phyloP scores from a whole-genome alignment of 306 rosid species.

The Sechiopsis laciniata region DNA sequence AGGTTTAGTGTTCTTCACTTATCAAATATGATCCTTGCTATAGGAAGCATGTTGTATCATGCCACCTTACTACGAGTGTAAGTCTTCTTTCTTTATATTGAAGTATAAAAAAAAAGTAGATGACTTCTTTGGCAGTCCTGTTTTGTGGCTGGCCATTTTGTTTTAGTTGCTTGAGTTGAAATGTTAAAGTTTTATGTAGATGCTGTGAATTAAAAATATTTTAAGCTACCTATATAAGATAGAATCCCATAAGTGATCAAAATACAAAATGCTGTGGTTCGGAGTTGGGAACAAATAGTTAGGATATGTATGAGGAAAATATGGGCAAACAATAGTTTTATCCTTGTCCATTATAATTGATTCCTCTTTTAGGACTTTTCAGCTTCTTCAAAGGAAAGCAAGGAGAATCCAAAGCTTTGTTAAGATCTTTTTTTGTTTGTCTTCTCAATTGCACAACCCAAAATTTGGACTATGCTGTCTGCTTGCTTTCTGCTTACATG shows the following conservation, averaged over 20 bases:
- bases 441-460: neutral
- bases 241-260: neutral
- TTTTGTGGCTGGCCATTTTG: neutral
- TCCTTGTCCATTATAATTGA: neutral
- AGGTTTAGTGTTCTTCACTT: conserved; percentile 81
- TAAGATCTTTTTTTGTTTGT: neutral
- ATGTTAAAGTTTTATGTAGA: neutral
- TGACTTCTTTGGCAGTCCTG: neutral
- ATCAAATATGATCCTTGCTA: conserved; percentile 79
- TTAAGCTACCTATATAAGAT: neutral
- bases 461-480: neutral
- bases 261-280: neutral
- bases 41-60: conserved; percentile 88
- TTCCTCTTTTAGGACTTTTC: neutral
- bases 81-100: conserved; percentile 19
- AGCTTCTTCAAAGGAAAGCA: neutral
- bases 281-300: neutral
- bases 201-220: too few relatives aligned
- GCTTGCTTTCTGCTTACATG: neutral
- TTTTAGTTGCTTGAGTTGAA: neutral
- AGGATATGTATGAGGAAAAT: neutral
- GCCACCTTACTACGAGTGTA: conserved; percentile 78
- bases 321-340: neutral
- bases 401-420: neutral
- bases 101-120: neutral